Conservation (phyloP, 2,329 filamentous ascomycete species). For the Fusarium sp. region DNA sequence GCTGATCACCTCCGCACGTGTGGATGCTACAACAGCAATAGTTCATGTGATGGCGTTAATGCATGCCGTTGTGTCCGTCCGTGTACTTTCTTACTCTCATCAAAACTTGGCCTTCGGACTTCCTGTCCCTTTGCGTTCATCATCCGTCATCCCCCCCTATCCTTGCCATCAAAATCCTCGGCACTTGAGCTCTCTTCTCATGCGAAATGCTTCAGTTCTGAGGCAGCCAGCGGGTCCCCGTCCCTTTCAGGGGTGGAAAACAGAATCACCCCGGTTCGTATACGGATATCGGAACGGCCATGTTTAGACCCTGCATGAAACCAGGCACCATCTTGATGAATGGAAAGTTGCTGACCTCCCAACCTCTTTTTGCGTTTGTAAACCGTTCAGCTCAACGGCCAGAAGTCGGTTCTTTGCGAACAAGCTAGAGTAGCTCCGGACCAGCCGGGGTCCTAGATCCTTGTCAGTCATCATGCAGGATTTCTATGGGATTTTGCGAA, state of each 20-base stretch:
- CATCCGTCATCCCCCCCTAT: background rate
- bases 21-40: background rate
- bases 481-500: conserved; percentile 1
- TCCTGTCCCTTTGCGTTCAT: conserved; percentile 3
- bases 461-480: background rate
- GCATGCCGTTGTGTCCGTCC: background rate
- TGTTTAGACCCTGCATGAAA: conserved; percentile 32
- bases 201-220: background rate
- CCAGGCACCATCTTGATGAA: conserved; percentile 11
- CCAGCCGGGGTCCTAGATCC: conserved; percentile 10
- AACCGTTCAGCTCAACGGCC: conserved; percentile 2
- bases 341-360: conserved; percentile 19
- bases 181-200: background rate
- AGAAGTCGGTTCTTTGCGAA: conserved; percentile 14
- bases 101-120: background rate
- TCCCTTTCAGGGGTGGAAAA: conserved; percentile 27
- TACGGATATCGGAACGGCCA: conserved; percentile 21
- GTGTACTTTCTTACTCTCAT: background rate
- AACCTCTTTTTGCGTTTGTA: background rate
- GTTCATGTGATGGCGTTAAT: conserved; percentile 1
- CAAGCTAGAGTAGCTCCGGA: conserved; percentile 7
- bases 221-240: conserved; percentile 7
- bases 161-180: background rate
- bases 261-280: conserved; percentile 11
- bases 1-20: conserved; percentile 25